Base-by-base conservation (phyloP, 2,329 filamentous ascomycete genomes). In the Leptographium flavum region DNA sequence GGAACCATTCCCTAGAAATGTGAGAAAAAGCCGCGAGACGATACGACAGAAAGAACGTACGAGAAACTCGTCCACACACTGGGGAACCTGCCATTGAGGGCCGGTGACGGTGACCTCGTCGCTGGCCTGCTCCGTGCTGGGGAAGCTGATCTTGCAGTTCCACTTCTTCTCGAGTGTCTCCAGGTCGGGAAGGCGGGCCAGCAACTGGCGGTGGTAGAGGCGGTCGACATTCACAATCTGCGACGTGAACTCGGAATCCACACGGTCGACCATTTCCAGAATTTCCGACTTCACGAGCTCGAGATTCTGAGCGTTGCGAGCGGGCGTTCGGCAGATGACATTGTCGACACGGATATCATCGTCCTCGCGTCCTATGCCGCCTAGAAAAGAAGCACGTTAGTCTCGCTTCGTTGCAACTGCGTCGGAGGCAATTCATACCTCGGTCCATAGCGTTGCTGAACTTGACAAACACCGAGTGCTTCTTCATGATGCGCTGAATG, bases 401-500 rank as follows among this genome's bases (percentile, higher is more conserved):
- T 47, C 39, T 23, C 13, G 39, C 5, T 19, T 14, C 19, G 31
- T 27, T 7, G 25, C 25, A n/a, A n/a, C n/a, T n/a, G n/a, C n/a
- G n/a, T 27, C 6, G 25, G 25, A 27, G 25, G 25, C 6, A 5
- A 5, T 11, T 17, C 42, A 5, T 56, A 67, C 87, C 92, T 58
- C 92, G 82, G 60, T 98, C 92, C 88, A 96, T 96, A 15, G 92
- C 92, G 56, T 98, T 98, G 52, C 87, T 94, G 58, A 98, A 98
- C 61, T 98, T 98, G 67, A 98, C 92, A 56, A 98, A 98, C 54
- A 98, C 92, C 0, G 92, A 96, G 65, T 98, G 94, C 66, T 96
- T 96, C 71, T 98, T 96, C 92, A 98, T 98, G 68, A 98, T 96
- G 45, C 90, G 86, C 63, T 98, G 92, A 54, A 98, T 98, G 59